Evolutionary conservation across 2,329 filamentous ascomycete genomes (phyloP).

Genomic region (Cladosporium sp.): DNA sequence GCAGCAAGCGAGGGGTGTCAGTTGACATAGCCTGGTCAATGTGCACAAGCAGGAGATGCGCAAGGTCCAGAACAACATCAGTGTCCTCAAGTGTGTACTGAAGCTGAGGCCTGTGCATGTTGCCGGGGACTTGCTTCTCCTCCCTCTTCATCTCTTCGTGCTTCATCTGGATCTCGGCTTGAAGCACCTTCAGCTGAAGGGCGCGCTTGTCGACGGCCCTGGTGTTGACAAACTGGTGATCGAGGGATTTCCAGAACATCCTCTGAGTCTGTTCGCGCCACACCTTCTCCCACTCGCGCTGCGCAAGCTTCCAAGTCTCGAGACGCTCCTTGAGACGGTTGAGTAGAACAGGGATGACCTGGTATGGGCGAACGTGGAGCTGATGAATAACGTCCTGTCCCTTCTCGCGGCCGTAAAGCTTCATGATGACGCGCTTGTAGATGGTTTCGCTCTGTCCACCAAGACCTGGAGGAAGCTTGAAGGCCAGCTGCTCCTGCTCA

Average conservation of each 20-base stretch:
- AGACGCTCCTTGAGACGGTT: slow-evolving; percentile 91
- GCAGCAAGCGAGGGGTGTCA: slow-evolving; percentile 41
- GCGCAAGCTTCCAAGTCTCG: slow-evolving; percentile 95
- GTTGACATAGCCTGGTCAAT: slow-evolving; percentile 38
- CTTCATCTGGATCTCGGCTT: slow-evolving; percentile 86
- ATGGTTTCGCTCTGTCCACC: slow-evolving; percentile 94
- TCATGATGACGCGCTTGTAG: slow-evolving; percentile 95
- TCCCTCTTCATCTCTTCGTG: slow-evolving; percentile 83
- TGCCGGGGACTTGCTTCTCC: slow-evolving; percentile 24
- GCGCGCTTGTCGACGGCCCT: slow-evolving; percentile 84
- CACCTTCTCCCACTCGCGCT: slow-evolving; percentile 97
- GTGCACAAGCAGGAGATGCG: slow-evolving; percentile 42
- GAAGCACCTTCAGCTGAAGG: slow-evolving; percentile 86
- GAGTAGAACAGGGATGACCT: slow-evolving; percentile 83
- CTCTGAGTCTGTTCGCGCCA: slow-evolving; percentile 94
- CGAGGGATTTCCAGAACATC: slow-evolving; percentile 92
- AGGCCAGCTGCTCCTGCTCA: slow-evolving; percentile 59
- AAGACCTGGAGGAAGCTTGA: slow-evolving; percentile 76
- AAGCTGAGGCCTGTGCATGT: slow-evolving; percentile 55
- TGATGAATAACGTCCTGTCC: slow-evolving; percentile 82
- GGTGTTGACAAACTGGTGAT: slow-evolving; percentile 90
- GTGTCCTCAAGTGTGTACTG: slow-evolving; percentile 63
- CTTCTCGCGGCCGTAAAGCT: slow-evolving; percentile 83
- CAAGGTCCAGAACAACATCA: slow-evolving; percentile 50
- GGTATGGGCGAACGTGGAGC: slow-evolving; percentile 77